Percentiles rank a stretch among this genome's conserved stretches.
phyloP scores from a whole-genome alignment of 306 rosid genomes.

The Corylus americana region DNA sequence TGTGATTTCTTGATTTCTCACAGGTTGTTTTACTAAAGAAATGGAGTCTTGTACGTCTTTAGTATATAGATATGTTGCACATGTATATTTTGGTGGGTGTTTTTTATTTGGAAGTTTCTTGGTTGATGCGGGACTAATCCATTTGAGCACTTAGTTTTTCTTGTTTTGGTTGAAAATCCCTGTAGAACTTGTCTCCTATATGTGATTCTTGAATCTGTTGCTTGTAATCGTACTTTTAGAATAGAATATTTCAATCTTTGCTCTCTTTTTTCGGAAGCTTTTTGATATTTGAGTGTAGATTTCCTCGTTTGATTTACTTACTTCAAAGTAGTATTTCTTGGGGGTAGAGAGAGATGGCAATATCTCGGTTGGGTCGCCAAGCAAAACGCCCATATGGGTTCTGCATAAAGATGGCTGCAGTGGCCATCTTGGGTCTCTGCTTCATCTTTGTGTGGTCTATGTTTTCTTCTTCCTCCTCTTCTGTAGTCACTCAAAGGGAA shows the following conservation, averaged over 20 bases:
- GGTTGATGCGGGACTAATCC: constrained; percentile 4
- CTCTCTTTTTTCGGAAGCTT: background rate
- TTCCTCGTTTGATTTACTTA: constrained; percentile 16
- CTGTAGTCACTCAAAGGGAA: constrained; percentile 66
- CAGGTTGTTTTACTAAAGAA: background rate
- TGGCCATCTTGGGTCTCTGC: constrained; percentile 72
- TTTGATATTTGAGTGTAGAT: constrained; percentile 15
- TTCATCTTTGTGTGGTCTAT: constrained; percentile 79
- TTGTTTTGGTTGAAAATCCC: background rate
- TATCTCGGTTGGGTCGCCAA: constrained; percentile 66
- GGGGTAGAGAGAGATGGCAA: constrained; percentile 51
- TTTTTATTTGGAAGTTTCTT: background rate
- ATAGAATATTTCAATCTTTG: background rate
- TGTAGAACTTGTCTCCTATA: constrained; percentile 6
- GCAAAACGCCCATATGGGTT: constrained; percentile 77
- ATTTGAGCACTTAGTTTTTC: background rate
- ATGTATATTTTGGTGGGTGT: background rate
- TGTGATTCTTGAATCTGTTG: background rate
- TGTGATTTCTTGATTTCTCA: background rate
- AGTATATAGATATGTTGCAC: background rate
- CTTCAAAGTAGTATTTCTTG: constrained; percentile 21
- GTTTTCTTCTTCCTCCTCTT: constrained; percentile 68
- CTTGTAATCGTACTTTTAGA: background rate
- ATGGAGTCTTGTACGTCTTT: background rate
- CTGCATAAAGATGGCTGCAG: constrained; percentile 75